phyloP scores from a whole-genome alignment of 2,329 filamentous ascomycete genomes.

The Sporothrix variecibatus region DNA sequence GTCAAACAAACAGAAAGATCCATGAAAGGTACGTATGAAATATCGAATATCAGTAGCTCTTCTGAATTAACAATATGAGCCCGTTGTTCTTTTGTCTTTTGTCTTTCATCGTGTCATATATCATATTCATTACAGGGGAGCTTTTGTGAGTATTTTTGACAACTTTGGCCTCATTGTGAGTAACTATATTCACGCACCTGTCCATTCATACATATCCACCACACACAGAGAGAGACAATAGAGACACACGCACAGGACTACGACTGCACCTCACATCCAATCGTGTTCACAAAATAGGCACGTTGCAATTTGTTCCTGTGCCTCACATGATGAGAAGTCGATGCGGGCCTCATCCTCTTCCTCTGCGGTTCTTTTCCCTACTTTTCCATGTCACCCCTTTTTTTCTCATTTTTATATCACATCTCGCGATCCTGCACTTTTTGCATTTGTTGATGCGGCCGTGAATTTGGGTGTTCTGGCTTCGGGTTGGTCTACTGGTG shows the following conservation, averaged over 20 bases:
- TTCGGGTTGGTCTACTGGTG: background rate
- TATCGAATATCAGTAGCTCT: background rate
- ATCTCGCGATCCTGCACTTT: background rate
- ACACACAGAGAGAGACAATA: background rate
- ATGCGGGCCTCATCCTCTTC: background rate
- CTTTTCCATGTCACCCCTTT: background rate
- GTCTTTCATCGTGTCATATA: background rate
- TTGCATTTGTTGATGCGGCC: background rate
- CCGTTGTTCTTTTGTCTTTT: background rate
- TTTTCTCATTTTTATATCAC: background rate
- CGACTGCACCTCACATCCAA: background rate
- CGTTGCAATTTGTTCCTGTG: background rate
- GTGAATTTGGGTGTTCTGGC: background rate
- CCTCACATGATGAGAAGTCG: slow-evolving; percentile 10
- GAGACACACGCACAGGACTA: too few species aligned
- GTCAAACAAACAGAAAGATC: too few species aligned
- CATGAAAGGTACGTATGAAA: background rate
- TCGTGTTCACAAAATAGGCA: background rate
- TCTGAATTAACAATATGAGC: background rate
- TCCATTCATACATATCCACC: background rate
- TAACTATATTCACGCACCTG: slow-evolving; percentile 13
- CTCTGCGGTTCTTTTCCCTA: background rate
- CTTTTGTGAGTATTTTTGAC: background rate
- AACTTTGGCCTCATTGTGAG: background rate
- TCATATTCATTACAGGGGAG: background rate